Evolutionary conservation across 257 asterid genomes (phyloP).

Genomic region (Coffea eugenioides): DNA sequence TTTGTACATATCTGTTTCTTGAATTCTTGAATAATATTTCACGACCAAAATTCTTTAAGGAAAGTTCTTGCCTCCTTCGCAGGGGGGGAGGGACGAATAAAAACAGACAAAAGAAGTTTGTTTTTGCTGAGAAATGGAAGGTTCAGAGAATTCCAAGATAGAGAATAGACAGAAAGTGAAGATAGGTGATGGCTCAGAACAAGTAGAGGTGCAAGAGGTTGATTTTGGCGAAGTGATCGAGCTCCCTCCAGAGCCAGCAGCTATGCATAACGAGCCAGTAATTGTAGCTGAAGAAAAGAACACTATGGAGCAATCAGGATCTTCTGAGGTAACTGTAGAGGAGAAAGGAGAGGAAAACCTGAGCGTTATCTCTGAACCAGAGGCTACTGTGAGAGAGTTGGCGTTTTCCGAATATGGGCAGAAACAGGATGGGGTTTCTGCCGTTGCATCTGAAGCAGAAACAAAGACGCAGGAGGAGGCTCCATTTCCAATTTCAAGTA

Average conservation of each 20-base stretch:
- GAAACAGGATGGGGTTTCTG: background rate
- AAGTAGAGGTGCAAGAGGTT: conserved; percentile 6
- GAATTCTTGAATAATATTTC: background rate
- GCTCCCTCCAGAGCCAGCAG: conserved; percentile 1
- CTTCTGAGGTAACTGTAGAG: background rate
- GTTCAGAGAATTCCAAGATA: background rate
- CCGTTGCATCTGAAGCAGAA: background rate
- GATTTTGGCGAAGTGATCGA: background rate
- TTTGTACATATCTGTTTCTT: background rate
- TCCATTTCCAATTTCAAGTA: conserved; percentile 25
- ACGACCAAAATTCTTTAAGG: background rate
- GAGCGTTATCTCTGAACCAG: background rate
- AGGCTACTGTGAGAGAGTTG: background rate
- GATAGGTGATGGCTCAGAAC: background rate
- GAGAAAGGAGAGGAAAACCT: conserved; percentile 1
- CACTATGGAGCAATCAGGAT: background rate
- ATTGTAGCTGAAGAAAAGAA: background rate
- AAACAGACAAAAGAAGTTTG: background rate
- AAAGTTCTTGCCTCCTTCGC: background rate
- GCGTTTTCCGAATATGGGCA: background rate
- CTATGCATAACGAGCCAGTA: background rate
- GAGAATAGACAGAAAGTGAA: background rate
- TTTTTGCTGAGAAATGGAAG: background rate
- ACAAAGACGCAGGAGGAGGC: conserved; percentile 9
- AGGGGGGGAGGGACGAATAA: background rate